These are phyloP conservation scores for Exophiala phaeomuriformis DNA, from an alignment of 2,329 filamentous ascomycete species.

Conservation along the genomic window DNA sequence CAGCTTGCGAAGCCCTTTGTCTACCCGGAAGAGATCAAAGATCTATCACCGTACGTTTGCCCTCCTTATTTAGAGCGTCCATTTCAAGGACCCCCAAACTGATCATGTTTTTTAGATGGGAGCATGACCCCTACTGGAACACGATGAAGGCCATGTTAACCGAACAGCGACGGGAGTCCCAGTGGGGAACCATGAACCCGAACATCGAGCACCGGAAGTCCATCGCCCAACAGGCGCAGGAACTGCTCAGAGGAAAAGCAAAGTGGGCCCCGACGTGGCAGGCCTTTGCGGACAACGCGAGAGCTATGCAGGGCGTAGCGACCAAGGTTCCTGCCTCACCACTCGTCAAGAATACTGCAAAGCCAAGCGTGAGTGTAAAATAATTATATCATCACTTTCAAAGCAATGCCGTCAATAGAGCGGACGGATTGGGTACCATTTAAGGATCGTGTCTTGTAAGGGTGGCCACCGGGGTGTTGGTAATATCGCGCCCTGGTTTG, in stretches of 20 bases:
- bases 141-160: conserved; percentile 45
- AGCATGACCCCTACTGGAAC: conserved; percentile 52
- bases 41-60: conserved; percentile 50
- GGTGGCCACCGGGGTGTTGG: too few species aligned
- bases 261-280: conserved; percentile 53
- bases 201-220: conserved; percentile 39
- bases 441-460: too few species aligned
- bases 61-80: neutral
- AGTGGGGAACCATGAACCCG: conserved; percentile 35
- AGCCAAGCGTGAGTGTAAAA: neutral
- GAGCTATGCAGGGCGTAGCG: conserved; percentile 10
- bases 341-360: neutral
- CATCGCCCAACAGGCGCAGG: conserved; percentile 55
- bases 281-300: conserved; percentile 27
- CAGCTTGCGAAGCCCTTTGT: conserved; percentile 82
- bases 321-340: neutral
- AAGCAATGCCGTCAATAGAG: neutral
- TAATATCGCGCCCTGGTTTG: too few species aligned
- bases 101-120: conserved; percentile 46
- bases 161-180: conserved; percentile 33
- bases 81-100: neutral
- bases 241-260: conserved; percentile 49
- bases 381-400: neutral
- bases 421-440: neutral
- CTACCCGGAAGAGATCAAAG: conserved; percentile 66